Base-by-base conservation (phyloP, 108 stramenopile genomes). In the Stephanodiscus triporus region DNA sequence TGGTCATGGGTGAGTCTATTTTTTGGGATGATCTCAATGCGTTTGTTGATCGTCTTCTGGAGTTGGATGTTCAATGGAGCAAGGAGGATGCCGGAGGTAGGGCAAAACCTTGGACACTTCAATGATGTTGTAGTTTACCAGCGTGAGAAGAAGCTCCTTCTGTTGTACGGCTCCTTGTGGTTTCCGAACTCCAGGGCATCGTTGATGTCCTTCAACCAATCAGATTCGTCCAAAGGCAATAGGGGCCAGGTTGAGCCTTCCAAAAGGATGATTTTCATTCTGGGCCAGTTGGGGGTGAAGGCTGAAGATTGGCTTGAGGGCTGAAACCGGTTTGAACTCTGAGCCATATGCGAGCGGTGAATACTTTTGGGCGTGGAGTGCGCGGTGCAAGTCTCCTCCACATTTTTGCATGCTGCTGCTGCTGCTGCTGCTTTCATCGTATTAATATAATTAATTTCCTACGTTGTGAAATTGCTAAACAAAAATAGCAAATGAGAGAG, bases 1-100 rank as follows among this genome's bases (percentile, higher is more conserved):
- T 75, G 73, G n/a, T 67, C 65, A 22, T 75, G 65, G 0, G 73
- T 67, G 0, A 75, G 73, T 10, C 32, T 36, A 1, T 75, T 63
- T 17, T 67, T 66, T 37, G 19, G 22, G 0, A 75, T 32, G 2
- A 67, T 75, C n/a, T 34, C 14, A 1, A 51, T 66, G 3, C 22
- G 22, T 13, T 75, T 20, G 27, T 67, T 40, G 26, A 75, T 75
- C 0, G 65, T 56, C 4, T 66, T 59, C 17, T 75, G 73, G 7
- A 13, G 5, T 13, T 13, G 19, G 30, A 75, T 67, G 30, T 68
- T 68, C 16, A 75, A 6, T 26, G 73, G 73, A 8, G 66, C 49
- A 17, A 54, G 3, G 23, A 63, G 0, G 4, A 24, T 13, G 13
- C 32, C 30, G 7, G 64, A 63, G 40, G 55, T 10, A 66, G 55